Base-by-base conservation (phyloP, 371 early-diverging fungal species). In the Mortierella sp. region DNA sequence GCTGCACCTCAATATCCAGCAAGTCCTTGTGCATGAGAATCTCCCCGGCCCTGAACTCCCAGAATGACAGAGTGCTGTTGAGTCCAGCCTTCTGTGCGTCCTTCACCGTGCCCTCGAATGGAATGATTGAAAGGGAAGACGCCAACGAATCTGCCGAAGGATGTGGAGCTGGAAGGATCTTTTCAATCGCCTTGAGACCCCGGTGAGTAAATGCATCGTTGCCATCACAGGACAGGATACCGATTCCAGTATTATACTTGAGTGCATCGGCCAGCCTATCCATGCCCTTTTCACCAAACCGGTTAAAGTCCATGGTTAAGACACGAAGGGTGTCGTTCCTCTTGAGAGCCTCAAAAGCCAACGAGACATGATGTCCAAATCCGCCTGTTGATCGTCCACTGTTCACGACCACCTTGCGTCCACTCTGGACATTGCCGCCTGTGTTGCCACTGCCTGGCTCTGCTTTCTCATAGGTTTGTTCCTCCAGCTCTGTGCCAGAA, bases 31-130 rank as follows among this genome's bases (percentile, higher is more conserved):
- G 68, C 52, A 67, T 44, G 24, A 55, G 22, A 9, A 74, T 55
- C 53, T 74, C 76, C 12, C 52, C 63, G 8, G 28, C 2, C 8
- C 50, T 54, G 17, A 63, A 25, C 21, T 22, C 41, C 76, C 76
- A 74, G 1, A 63, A 21, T 12, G 60, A 63, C 22, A 74, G 64
- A 16, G 76, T 74, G 25, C 64, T 63, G 43, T 74, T 74, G 44
- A 60, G 68, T 0, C 76, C 68, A 2, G 56, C 64, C 0, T 51
- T 50, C 47, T 74, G 68, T 0, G 68, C 68, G 4, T 68, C 68
- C 21, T 60, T 68, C 57, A 63, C 46, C 17, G 63, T 60, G 0
- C 68, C 68, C 13, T 59, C 46, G 53, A 60, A 71, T n/a, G n/a
- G n/a, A n/a, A n/a, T n/a, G 49, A 17, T 43, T 5, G n/a, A 6